phyloP scores from a whole-genome alignment of 768 basidiomycete species.

The Rubroboletus satanas region DNA sequence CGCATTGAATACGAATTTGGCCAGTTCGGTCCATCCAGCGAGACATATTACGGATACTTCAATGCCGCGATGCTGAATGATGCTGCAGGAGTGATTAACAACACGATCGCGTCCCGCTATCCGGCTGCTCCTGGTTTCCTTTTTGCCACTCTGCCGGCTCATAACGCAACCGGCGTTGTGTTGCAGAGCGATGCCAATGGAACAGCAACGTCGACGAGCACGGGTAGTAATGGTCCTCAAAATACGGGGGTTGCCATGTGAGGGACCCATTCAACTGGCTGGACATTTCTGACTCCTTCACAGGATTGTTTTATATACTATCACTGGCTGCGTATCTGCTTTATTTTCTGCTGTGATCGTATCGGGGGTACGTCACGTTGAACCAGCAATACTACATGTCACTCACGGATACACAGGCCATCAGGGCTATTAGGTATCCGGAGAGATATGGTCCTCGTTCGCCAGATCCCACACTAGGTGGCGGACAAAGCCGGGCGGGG shows the following conservation, averaged over 20 bases:
- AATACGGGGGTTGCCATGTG: slow-evolving; percentile 78
- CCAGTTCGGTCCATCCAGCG: slow-evolving; percentile 52
- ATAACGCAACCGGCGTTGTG: slow-evolving; percentile 49
- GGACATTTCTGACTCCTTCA: slow-evolving; percentile 7
- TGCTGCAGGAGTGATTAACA: slow-evolving; percentile 40
- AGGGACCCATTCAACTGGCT: slow-evolving; percentile 18
- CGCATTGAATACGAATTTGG: slow-evolving; percentile 58
- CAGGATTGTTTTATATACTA: slow-evolving; percentile 79
- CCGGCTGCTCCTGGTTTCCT: slow-evolving; percentile 57
- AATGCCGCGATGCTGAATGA: slow-evolving; percentile 62
- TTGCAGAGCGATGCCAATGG: slow-evolving; percentile 18
- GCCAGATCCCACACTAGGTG: slow-evolving; percentile 27
- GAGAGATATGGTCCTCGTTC: slow-evolving; percentile 85
- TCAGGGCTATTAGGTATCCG: slow-evolving; percentile 83
- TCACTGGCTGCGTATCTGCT: slow-evolving; percentile 84
- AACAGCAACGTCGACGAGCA: slow-evolving; percentile 10
- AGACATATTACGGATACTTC: slow-evolving; percentile 50
- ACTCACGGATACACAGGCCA: slow-evolving; percentile 45
- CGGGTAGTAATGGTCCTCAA: slow-evolving; percentile 15
- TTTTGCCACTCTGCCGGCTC: slow-evolving; percentile 63
- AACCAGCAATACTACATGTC: too few species aligned
- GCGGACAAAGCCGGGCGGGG: slow-evolving; percentile 65
- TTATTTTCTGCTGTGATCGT: slow-evolving; percentile 83
- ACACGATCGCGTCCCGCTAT: slow-evolving; percentile 40
- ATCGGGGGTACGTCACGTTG: slow-evolving; percentile 58